Percentiles rank a stretch among this genome's conserved stretches.
Evolutionary conservation across 768 basidiomycete species (phyloP).

Genomic region (Mycena epipterygia): DNA sequence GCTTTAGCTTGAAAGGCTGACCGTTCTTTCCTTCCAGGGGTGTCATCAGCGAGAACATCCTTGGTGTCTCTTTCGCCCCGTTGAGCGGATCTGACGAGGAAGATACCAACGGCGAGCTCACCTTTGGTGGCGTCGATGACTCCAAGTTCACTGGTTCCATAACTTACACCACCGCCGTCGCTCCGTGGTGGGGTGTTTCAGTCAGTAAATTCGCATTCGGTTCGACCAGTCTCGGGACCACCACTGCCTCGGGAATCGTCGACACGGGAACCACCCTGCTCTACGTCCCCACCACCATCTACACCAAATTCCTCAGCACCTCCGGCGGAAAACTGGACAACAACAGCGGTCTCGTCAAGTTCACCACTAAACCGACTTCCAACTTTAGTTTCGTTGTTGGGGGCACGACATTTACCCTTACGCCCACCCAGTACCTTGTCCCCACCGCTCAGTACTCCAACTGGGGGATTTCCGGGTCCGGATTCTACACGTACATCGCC

Average conservation of each 20-base stretch:
- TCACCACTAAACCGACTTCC: not conserved
- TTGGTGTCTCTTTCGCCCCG: conserved; percentile 1
- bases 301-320: conserved; percentile 12
- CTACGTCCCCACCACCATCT: conserved; percentile 8
- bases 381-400: conserved; percentile 9
- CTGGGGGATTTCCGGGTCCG: not conserved
- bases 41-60: not conserved
- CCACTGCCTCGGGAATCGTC: not conserved
- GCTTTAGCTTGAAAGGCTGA: not conserved
- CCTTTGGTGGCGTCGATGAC: conserved; percentile 1
- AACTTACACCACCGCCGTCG: not conserved
- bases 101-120: conserved; percentile 14
- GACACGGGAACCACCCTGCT: conserved; percentile 14
- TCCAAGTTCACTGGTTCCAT: conserved; percentile 2
- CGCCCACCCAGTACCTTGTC: conserved; percentile 10
- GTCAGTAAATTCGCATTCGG: conserved; percentile 1
- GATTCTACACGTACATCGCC: not conserved
- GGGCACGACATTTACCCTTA: conserved; percentile 5
- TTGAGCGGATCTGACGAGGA: not conserved
- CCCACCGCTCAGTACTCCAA: conserved; percentile 8
- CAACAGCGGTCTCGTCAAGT: not conserved
- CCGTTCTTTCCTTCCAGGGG: not conserved
- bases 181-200: conserved; percentile 4
- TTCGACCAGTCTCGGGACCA: not conserved
- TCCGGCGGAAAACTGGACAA: not conserved